These are phyloP conservation scores for Volvariella volvacea DNA, from an alignment of 1,284 basidiomycete genomes.

Conservation along the genomic window DNA sequence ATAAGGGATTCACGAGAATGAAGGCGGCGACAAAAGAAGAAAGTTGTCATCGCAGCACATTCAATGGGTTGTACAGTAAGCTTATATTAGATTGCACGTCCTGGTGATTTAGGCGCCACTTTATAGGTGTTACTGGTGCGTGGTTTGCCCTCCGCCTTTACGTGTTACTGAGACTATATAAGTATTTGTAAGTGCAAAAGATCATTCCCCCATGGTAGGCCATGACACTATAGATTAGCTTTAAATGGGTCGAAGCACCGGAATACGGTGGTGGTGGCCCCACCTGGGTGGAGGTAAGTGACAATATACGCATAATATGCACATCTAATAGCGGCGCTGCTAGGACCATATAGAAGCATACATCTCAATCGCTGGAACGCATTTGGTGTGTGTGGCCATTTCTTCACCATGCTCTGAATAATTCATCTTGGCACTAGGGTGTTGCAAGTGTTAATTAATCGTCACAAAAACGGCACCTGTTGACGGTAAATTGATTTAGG, in stretches of 20 bases:
- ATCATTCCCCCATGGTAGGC: neutral
- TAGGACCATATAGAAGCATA: constrained; percentile 78
- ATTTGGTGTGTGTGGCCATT: constrained; percentile 49
- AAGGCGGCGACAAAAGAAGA: constrained; percentile 69
- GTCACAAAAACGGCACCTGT: neutral
- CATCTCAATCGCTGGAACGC: constrained; percentile 83
- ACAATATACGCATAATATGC: constrained; percentile 1
- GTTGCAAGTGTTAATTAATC: constrained; percentile 47
- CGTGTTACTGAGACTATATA: constrained; percentile 1
- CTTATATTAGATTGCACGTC: constrained; percentile 3
- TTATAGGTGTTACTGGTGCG: constrained; percentile 14
- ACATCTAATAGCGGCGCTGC: neutral
- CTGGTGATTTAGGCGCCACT: neutral
- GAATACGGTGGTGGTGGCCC: constrained; percentile 81
- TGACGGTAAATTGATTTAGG: constrained; percentile 29
- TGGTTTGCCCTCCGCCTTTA: too few species aligned
- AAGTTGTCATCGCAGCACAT: constrained; percentile 85
- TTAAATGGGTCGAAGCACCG: constrained; percentile 96
- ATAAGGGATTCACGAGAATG: neutral
- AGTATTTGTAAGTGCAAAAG: constrained; percentile 59
- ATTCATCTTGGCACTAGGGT: constrained; percentile 37
- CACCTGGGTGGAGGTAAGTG: constrained; percentile 82
- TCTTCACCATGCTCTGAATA: constrained; percentile 1
- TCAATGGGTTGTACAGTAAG: constrained; percentile 81
- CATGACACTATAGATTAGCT: constrained; percentile 31